Base-by-base conservation (phyloP, 2,329 filamentous ascomycete genomes). In the Dactylellina drechsleri region DNA sequence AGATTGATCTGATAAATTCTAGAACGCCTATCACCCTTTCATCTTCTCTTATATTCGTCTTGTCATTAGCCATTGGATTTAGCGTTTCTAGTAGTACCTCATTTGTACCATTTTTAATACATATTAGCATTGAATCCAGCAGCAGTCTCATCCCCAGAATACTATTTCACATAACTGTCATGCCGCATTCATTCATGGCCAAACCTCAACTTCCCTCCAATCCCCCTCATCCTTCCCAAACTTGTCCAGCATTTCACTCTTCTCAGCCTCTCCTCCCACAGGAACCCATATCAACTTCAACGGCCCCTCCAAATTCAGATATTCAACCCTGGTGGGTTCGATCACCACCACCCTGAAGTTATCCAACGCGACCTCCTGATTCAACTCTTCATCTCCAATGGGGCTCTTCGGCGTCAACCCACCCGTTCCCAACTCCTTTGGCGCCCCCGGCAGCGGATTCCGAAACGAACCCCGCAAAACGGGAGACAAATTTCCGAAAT, bases 401-500 rank as follows among this genome's bases (percentile, higher is more conserved):
- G 66, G 66, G 8, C 59, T 23, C 13, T 47, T 62, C 12, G 66
- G 50, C 15, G 41, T 52, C 13, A 71, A 56, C 1, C 66, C 66
- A 18, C 54, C 53, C 16, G 50, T 26, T 13, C 72, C 72, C 80
- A 87, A 77, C 78, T 86, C 82, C 79, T 90, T 81, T 54, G 88
- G 85, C 77, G 85, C 84, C 0, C 91, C 91, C 0, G 91, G 90
- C 3, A 86, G 84, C 80, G 95, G 86, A 81, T 91, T 88, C 82
- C 88, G 89, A 81, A 92, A 93, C 31, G 12, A 87, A 86, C 15
- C 90, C 90, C 81, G 93, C 86, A 89, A 96, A 92, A 0, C 83
- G 5, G 94, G 93, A 78, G 87, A 90, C 78, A 95, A 83, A 81
- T 97, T 97, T 20, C 93, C 94, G 86, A 97, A 98, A 81, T 94